Conservation (phyloP, 2,329 filamentous ascomycete species). For the Decorospora gaudefroyi region DNA sequence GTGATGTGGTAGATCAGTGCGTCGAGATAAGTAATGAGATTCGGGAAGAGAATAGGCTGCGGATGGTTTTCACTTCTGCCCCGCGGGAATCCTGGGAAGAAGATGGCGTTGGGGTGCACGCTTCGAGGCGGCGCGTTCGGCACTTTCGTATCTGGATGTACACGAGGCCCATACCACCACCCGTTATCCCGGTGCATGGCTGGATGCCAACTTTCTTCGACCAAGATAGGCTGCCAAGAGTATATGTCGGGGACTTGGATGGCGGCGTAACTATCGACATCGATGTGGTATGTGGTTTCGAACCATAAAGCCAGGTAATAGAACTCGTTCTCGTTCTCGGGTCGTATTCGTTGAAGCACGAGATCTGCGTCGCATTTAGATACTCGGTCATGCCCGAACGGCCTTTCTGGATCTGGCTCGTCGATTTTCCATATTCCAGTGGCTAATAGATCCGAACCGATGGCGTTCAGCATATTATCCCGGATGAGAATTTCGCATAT, state of each 20-base stretch:
- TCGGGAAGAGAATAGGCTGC: background rate
- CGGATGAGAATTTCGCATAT: background rate
- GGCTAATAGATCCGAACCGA: background rate
- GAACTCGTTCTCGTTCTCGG: background rate
- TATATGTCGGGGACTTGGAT: slow-evolving; percentile 8
- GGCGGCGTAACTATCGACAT: background rate
- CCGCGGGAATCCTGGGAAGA: background rate
- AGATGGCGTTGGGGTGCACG: background rate
- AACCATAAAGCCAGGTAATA: background rate
- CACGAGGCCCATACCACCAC: slow-evolving; percentile 12
- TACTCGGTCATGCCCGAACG: background rate
- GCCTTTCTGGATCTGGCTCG: background rate
- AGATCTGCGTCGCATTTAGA: background rate
- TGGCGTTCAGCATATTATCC: background rate
- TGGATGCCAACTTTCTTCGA: slow-evolving; percentile 17
- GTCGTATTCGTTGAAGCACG: background rate
- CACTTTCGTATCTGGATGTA: slow-evolving; percentile 5
- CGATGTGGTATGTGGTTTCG: background rate
- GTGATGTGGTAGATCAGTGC: background rate
- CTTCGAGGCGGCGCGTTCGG: background rate
- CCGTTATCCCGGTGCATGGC: slow-evolving; percentile 5
- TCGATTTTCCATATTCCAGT: background rate
- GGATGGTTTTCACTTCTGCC: background rate
- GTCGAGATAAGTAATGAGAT: background rate
- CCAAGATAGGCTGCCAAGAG: slow-evolving; percentile 5